These are phyloP conservation scores for Dryas drummondii DNA, from an alignment of 306 rosid species.

Conservation along the genomic window DNA sequence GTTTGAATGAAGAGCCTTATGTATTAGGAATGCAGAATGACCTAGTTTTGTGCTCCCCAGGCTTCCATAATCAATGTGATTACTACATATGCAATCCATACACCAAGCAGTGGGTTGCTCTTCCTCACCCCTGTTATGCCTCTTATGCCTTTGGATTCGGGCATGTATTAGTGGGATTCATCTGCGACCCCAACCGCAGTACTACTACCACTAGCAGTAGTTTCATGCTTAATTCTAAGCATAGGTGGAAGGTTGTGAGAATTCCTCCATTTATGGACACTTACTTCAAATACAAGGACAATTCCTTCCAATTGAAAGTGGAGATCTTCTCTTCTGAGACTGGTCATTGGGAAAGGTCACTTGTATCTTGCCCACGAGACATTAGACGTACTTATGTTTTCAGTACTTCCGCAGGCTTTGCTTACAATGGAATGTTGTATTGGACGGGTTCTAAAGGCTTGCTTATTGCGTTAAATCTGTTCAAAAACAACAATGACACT, in stretches of 20 bases:
- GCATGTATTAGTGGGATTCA: no score
- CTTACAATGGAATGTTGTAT: not conserved
- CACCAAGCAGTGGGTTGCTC: no score
- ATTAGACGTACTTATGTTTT: rapidly evolving
- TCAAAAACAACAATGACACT: not conserved
- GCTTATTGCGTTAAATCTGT: not conserved
- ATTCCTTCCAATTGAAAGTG: not conserved
- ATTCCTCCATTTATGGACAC: not conserved
- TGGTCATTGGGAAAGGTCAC: not conserved
- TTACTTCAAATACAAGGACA: not conserved
- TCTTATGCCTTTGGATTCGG: no score
- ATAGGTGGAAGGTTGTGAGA: not conserved
- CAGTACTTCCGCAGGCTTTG: not conserved
- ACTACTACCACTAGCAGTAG: no score
- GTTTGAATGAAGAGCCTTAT: no score
- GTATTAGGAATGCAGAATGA: no score
- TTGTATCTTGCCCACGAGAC: not conserved
- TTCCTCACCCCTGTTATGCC: no score
- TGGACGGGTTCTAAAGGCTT: rapidly evolving
- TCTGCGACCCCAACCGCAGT: no score
- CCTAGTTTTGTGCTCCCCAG: no score
- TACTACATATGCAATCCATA: no score
- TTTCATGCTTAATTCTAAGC: no score
- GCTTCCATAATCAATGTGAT: no score
- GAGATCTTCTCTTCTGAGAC: not conserved